Evolutionary conservation across 139 green algal genomes (phyloP), one percentile per base, ranked within the genome.

Genomic region (Zygnema circumcarinatum): DNA sequence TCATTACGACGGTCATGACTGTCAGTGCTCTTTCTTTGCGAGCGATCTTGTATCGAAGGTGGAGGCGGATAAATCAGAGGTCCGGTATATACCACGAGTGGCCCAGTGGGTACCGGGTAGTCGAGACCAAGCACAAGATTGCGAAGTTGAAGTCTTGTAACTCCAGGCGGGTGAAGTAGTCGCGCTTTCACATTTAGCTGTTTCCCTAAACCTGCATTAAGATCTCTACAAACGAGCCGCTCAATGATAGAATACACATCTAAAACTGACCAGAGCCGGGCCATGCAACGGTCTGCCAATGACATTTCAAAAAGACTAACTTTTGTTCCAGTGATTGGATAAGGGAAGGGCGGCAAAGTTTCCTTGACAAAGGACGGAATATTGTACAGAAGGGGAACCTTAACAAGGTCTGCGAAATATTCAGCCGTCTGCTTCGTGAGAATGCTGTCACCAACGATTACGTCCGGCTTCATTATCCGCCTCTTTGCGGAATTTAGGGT

Each of bases 301-400:
- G 35, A 39, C 69, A 78, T 78, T 41, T 78, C 69, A 78, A 52
- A 78, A 41, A 78, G 69, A 39, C 69, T 41, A 22, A 16, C 16
- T 41, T 78, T 78, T 3, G 35, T 78, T 3, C 69, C 69, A 38
- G 36, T 52, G 16, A 78, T 39, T 20, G 69, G 69, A 16, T 78
- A 78, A 3, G 69, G 69, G 16, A 78, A 78, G 16, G 69, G 36
- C 7, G 69, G 69, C 69, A 39, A 16, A 41, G 36, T n/a, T 41
- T 78, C 69, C 11, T 52, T 52, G 7, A 39, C 36, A 41, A 78
- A 78, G 16, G 36, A 52, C 3, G 35, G 35, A 3, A 41, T 78
- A 11, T 39, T 78, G 16, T 78, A 41, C 7, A 78, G 3, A 41
- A 78, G 69, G 16, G 69, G 69, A 11, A 78, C 69, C 3, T 41